A percentile compares a stretch with the other conserved stretches of the same genome.
Evolutionary conservation across 768 basidiomycete species (phyloP).

Genomic region (Lentinula guzmanii): DNA sequence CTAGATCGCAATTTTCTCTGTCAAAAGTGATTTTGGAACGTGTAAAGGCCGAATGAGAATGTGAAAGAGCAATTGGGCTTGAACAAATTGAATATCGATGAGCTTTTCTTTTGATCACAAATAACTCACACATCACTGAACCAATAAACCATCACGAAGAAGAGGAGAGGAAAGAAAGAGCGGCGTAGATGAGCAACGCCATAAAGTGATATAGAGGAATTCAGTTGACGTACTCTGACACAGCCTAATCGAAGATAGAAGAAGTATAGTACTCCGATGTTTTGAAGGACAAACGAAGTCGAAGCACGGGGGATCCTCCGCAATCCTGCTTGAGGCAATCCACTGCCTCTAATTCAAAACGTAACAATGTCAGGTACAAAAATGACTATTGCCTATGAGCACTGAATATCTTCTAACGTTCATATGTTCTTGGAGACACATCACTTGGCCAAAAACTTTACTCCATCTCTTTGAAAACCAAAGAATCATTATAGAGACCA

Average conservation of each 20-base stretch:
- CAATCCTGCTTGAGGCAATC: not conserved
- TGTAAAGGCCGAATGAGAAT: not conserved
- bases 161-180: not conserved
- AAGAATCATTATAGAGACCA: no score
- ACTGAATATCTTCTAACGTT: no score
- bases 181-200: not conserved
- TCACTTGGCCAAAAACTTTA: no score
- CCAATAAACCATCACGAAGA: not conserved
- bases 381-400: no score
- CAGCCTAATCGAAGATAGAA: not conserved
- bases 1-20: not conserved
- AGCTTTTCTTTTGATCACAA: not conserved
- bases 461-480: no score
- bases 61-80: not conserved
- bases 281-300: not conserved
- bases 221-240: not conserved
- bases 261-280: not conserved
- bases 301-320: not conserved
- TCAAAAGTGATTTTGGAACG: not conserved
- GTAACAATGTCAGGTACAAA: no score
- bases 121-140: not conserved
- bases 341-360: no score
- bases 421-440: no score
- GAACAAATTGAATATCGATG: not conserved
- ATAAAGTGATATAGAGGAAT: not conserved